phyloP scores from a whole-genome alignment of 148 eudicot species.

The Rhododendron kiyosumense region DNA sequence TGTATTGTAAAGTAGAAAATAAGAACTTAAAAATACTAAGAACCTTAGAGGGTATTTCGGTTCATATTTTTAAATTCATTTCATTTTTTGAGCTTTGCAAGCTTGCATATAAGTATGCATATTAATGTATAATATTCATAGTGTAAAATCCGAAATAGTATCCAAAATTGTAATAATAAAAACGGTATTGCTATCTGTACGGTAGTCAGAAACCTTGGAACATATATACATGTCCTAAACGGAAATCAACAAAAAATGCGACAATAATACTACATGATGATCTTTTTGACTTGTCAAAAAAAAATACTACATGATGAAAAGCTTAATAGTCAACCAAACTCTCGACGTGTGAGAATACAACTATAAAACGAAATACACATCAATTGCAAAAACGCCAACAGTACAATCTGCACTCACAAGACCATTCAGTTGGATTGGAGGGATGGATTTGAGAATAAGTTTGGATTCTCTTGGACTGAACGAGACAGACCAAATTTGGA shows the following conservation, averaged over 20 bases:
- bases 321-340: not conserved
- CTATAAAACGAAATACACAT: not conserved
- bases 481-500: too few species aligned
- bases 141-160: not conserved
- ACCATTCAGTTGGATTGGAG: not conserved
- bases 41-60: too few species aligned
- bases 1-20: too few species aligned
- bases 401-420: not conserved
- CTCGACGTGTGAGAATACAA: not conserved
- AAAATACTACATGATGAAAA: not conserved
- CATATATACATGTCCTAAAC: too few species aligned
- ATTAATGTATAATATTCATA: too few species aligned
- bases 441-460: slow-evolving; percentile 23
- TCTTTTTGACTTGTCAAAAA: too few species aligned
- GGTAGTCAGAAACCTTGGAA: not conserved
- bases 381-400: not conserved
- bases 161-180: too few species aligned
- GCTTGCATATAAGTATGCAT: not conserved
- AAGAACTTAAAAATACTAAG: too few species aligned
- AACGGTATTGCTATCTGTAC: not conserved
- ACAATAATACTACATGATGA: not conserved
- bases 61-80: too few species aligned
- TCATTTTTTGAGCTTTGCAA: not conserved
- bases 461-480: too few species aligned
- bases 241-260: not conserved